Percentiles rank a stretch among this genome's conserved stretches.
phyloP scores from a whole-genome alignment of 2,329 filamentous ascomycete genomes.

The Phyllosticta citrichinensis region DNA sequence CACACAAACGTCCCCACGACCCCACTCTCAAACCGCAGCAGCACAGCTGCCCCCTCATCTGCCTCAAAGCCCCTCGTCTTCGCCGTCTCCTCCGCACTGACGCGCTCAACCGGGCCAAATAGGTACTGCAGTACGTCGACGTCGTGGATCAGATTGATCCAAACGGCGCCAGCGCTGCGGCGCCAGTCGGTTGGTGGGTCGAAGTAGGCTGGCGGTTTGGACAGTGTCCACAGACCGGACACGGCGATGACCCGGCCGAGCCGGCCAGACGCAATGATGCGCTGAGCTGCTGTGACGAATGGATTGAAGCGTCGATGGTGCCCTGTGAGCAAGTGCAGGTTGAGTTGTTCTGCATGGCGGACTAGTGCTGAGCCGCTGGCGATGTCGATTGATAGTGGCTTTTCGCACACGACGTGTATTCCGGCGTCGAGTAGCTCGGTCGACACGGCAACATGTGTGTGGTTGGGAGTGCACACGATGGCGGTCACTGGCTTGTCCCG shows the following conservation, averaged over 20 bases:
- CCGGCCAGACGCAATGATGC: slow-evolving; percentile 25
- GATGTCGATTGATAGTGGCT: slow-evolving; percentile 41
- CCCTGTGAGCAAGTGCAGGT: slow-evolving; percentile 42
- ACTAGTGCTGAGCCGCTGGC: slow-evolving; percentile 25
- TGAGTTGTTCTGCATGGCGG: slow-evolving; percentile 14
- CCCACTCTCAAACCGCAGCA: slow-evolving; percentile 43
- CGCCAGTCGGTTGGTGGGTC: slow-evolving; percentile 40
- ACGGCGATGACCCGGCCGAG: slow-evolving; percentile 43
- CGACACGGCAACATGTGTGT: slow-evolving; percentile 44
- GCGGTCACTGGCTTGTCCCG: slow-evolving; percentile 40
- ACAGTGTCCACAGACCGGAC: slow-evolving; percentile 45
- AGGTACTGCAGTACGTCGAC: slow-evolving; percentile 49
- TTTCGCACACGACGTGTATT: slow-evolving; percentile 48
- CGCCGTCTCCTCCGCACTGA: slow-evolving; percentile 40
- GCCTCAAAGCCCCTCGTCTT: slow-evolving; percentile 39
- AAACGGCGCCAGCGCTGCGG: slow-evolving; percentile 38
- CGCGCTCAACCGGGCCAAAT: slow-evolving; percentile 42
- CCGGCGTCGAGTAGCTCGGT: slow-evolving; percentile 38
- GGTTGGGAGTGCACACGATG: slow-evolving; percentile 51
- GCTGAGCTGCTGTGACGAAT: slow-evolving; percentile 42
- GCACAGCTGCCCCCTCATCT: slow-evolving; percentile 48
- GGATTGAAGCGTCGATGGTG: slow-evolving; percentile 53
- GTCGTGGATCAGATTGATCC: slow-evolving; percentile 54
- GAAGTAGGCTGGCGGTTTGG: slow-evolving; percentile 45
- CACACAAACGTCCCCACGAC: slow-evolving; percentile 48